Evolutionary conservation across 1,284 basidiomycete species (phyloP), one percentile per base, ranked within the genome.

Genomic region (Trametes versicolor): DNA sequence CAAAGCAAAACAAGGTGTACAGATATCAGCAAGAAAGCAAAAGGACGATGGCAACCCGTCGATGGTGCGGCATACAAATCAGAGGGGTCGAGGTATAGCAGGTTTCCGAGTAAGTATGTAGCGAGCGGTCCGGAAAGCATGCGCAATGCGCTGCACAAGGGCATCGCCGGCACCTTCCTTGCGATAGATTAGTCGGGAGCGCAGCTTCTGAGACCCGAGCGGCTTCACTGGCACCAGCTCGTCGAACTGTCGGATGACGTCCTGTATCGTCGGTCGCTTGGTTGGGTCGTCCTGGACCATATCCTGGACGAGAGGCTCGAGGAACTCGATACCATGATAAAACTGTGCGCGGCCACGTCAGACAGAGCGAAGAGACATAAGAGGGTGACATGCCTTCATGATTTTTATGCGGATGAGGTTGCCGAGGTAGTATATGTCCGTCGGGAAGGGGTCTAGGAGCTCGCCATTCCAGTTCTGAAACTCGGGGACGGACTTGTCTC

Each of bases 401-500:
- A 73, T 65, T 17, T 64, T 27, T 34, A 51, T 71, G 82, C 82
- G 61, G 12, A 76, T 68, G 34, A 71, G 32, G 32, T 74, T 75
- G 1, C 75, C 75, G 15, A 76, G 48, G 51, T 73, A 72, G 63
- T 78, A 76, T 1, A 76, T 62, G 48, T 76, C 75, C 1, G 71
- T 70, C 0, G 65, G 69, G 47, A 75, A 77, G 5, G 74, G 75
- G 52, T 77, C 61, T 13, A 39, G 49, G n/a, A 49, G 63, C 55
- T 47, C 67, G 25, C 58, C 57, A 7, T 58, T 29, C 34, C 64
- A 49, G 8, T 50, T 17, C 17, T 45, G 25, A 27, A 63, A 60
- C 27, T 63, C 61, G 1, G 64, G 64, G 4, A 53, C 64, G 21
- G 65, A 43, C 53, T 63, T 66, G 41, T 63, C 61, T 9, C 61